phyloP scores from a whole-genome alignment of 257 asterid species.

The Nicotiana obtusifolia region DNA sequence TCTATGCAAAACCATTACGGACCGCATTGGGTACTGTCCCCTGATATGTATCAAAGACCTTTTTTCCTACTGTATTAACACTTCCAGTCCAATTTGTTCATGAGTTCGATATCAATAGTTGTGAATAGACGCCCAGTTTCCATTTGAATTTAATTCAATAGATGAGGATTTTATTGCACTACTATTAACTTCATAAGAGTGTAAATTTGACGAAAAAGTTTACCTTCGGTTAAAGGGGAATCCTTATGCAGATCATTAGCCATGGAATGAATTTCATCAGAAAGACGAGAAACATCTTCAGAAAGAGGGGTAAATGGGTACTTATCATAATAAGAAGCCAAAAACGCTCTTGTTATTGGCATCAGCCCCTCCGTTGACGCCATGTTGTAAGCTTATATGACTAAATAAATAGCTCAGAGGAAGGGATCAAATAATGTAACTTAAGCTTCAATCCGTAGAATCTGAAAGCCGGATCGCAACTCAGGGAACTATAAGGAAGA shows the following conservation, averaged over 20 bases:
- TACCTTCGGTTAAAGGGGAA: slow-evolving; percentile 63
- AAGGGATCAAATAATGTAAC: neutral
- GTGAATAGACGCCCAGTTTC: neutral
- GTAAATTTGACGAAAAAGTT: neutral
- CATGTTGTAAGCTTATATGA: slow-evolving; percentile 19
- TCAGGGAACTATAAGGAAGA: neutral
- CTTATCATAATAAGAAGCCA: slow-evolving; percentile 82
- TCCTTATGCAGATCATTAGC: slow-evolving; percentile 52
- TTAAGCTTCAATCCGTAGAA: neutral
- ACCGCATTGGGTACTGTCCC: neutral
- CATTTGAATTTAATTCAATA: neutral
- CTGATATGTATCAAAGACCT: neutral
- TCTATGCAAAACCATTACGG: neutral
- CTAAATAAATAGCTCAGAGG: neutral
- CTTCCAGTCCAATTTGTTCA: neutral
- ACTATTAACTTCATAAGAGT: neutral
- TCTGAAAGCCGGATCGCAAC: neutral
- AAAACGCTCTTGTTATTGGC: slow-evolving; percentile 85
- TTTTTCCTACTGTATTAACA: neutral
- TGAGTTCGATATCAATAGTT: neutral
- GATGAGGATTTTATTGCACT: neutral
- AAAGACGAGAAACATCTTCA: slow-evolving; percentile 55
- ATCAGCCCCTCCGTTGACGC: slow-evolving; percentile 80
- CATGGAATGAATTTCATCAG: slow-evolving; percentile 56
- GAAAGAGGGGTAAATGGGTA: slow-evolving; percentile 64